These are phyloP conservation scores for Neltuma alba DNA, from an alignment of 306 rosid species.

Conservation along the genomic window DNA sequence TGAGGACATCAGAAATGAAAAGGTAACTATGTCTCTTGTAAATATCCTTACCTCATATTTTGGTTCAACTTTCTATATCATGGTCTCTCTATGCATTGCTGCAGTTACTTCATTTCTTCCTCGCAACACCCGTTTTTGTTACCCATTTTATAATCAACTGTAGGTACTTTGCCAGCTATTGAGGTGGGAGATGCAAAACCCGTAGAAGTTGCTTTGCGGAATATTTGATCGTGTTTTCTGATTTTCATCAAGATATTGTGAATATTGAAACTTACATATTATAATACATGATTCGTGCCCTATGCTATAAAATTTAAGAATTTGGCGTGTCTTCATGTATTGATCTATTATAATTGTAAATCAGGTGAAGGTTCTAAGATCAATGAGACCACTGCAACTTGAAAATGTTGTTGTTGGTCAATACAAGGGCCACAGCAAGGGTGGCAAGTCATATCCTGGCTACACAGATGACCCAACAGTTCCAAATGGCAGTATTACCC, in stretches of 20 bases:
- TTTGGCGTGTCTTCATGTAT: background rate
- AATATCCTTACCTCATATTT: conserved; percentile 12
- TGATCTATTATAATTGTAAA: conserved; percentile 30
- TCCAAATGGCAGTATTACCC: conserved; percentile 82
- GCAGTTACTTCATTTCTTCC: background rate
- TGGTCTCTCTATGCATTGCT: background rate
- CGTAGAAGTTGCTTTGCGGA: background rate
- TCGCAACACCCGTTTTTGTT: background rate
- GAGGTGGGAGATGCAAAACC: background rate
- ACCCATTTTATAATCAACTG: background rate
- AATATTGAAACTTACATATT: background rate
- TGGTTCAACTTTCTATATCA: background rate
- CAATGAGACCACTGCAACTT: conserved; percentile 77
- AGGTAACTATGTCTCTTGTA: conserved; percentile 49
- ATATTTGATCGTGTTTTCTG: background rate
- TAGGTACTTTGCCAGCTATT: background rate
- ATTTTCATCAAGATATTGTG: background rate
- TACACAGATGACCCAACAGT: conserved; percentile 85
- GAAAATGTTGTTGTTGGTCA: conserved; percentile 95
- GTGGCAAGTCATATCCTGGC: conserved; percentile 72
- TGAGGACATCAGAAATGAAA: conserved; percentile 93
- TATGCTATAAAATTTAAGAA: background rate
- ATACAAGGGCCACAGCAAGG: conserved; percentile 86
- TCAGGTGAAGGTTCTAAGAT: conserved; percentile 94
- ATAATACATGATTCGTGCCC: background rate